Conservation (phyloP, 202 grass and related monocot genomes). For the Brachypodium distachyon region DNA sequence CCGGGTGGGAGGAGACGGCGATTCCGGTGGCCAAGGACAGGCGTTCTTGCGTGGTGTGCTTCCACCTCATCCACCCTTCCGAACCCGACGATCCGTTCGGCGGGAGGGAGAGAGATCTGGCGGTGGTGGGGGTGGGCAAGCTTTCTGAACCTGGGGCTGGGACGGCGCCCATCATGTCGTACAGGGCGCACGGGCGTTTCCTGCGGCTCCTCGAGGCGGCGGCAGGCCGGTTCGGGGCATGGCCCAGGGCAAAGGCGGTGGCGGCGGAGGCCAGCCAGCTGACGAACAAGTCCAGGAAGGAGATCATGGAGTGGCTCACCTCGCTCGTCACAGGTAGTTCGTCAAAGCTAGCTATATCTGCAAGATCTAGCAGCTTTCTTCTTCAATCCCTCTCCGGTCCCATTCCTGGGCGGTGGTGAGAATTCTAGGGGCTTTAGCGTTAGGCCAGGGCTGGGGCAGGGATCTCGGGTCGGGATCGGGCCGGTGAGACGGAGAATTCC, state of each 20-base stretch:
- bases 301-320: constrained; percentile 60
- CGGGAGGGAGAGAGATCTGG: constrained; percentile 29
- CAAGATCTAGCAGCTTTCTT: no score
- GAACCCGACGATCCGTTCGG: no score
- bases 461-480: no score
- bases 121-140: constrained; percentile 51
- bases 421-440: not conserved
- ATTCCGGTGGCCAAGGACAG: not conserved
- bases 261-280: constrained; percentile 10
- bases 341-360: no score
- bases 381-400: not conserved
- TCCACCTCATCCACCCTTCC: constrained; percentile 44
- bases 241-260: constrained; percentile 1
- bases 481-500: not conserved
- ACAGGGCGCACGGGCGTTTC: constrained; percentile 28
- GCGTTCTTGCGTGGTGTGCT: constrained; percentile 45
- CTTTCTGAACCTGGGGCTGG: constrained; percentile 37
- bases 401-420: not conserved
- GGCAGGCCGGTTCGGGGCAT: not conserved
- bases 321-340: constrained; percentile 52
- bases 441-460: not conserved
- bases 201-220: constrained; percentile 9
- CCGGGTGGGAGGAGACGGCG: constrained; percentile 51
- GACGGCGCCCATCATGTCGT: constrained; percentile 64
- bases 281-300: constrained; percentile 41